These are phyloP conservation scores for Metschnikowia koreensis DNA, from an alignment of 805 yeast species.

Conservation along the genomic window DNA sequence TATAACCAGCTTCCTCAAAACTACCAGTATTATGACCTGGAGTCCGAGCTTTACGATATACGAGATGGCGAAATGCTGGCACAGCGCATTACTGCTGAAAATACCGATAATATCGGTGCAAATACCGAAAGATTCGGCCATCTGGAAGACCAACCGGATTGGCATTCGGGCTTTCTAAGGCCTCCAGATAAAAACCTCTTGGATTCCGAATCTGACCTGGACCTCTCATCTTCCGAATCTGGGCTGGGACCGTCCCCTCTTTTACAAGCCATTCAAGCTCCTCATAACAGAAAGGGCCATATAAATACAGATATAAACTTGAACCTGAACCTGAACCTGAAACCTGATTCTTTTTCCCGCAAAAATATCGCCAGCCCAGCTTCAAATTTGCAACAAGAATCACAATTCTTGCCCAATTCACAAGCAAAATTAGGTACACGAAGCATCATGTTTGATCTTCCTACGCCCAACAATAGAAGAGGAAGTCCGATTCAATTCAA, in stretches of 20 bases:
- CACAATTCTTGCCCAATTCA: not conserved
- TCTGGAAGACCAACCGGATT: not conserved
- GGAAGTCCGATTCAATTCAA: not conserved
- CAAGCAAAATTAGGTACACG: not conserved
- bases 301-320: not conserved
- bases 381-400: not conserved
- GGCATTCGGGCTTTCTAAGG: not conserved
- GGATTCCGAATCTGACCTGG: conserved; percentile 37
- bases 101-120: too few species aligned
- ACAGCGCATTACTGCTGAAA: not conserved
- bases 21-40: conserved; percentile 40
- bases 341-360: not conserved
- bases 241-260: conserved; percentile 21
- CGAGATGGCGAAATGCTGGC: conserved; percentile 4
- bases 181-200: conserved; percentile 21
- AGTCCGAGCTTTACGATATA: conserved; percentile 15
- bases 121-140: not conserved
- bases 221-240: conserved; percentile 25
- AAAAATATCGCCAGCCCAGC: not conserved
- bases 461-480: not conserved
- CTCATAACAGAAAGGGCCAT: not conserved
- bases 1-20: conserved; percentile 41
- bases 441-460: conserved; percentile 13
- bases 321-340: not conserved
- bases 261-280: not conserved